These are phyloP conservation scores for Kwoniella europaea DNA, from an alignment of 768 basidiomycete genomes.

Conservation along the genomic window DNA sequence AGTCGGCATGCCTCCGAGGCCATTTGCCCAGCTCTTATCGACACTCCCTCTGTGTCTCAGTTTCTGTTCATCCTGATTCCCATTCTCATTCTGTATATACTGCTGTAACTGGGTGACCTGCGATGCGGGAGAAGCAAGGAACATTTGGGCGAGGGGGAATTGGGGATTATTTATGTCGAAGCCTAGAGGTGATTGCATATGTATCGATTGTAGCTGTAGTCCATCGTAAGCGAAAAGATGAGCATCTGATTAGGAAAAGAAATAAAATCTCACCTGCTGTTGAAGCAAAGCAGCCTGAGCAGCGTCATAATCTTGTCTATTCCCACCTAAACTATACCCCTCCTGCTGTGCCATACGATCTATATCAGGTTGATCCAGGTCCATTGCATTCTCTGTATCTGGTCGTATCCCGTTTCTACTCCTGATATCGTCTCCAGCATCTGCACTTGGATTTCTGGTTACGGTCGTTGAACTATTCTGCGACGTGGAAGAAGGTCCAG, in stretches of 20 bases:
- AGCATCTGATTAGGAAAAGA: not conserved
- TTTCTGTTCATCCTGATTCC: not conserved
- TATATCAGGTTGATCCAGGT: constrained; percentile 17
- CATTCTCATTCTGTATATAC: constrained; percentile 1
- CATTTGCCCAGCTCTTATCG: constrained; percentile 17
- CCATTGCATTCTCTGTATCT: constrained; percentile 12
- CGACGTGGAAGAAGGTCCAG: constrained; percentile 13
- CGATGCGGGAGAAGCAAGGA: constrained; percentile 28
- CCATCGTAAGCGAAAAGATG: not conserved
- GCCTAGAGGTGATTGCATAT: constrained; percentile 55
- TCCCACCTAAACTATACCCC: not conserved
- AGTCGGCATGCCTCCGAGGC: constrained; percentile 63
- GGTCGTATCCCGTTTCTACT: not conserved
- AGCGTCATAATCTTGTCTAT: constrained; percentile 17
- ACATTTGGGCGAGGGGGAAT: constrained; percentile 44
- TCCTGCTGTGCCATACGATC: constrained; percentile 8
- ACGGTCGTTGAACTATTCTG: constrained; percentile 14
- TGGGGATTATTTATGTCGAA: constrained; percentile 43
- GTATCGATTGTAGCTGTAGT: constrained; percentile 54
- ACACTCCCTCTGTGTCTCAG: constrained; percentile 11
- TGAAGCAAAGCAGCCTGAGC: constrained; percentile 27
- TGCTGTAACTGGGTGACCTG: constrained; percentile 58
- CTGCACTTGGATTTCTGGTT: constrained; percentile 6
- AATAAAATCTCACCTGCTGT: constrained; percentile 20
- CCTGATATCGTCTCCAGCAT: not conserved